These are phyloP conservation scores for Rosa hybrid DNA, from an alignment of 331 rosid species.

Conservation along the genomic window DNA sequence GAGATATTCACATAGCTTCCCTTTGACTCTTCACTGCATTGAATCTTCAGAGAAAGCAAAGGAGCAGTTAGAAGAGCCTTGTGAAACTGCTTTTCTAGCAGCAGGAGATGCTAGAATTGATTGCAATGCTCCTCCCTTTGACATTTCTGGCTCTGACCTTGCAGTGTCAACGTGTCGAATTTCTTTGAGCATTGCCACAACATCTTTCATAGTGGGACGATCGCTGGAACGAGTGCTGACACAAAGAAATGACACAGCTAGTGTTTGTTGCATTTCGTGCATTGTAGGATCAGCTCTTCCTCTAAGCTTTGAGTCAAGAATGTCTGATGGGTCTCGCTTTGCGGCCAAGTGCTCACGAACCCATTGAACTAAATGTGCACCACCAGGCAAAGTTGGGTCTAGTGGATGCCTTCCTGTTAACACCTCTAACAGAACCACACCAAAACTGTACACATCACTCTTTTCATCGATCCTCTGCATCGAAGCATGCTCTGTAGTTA, in stretches of 20 bases:
- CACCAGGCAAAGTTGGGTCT: constrained; percentile 78
- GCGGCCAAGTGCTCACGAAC: constrained; percentile 61
- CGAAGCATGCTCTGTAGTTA: constrained; percentile 60
- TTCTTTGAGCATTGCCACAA: constrained; percentile 77
- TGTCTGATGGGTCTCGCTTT: constrained; percentile 47
- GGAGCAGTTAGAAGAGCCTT: constrained; percentile 70
- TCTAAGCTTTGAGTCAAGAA: constrained; percentile 72
- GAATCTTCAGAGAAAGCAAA: constrained; percentile 79
- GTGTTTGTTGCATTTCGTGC: constrained; percentile 76
- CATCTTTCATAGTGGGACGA: constrained; percentile 89
- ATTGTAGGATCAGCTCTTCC: constrained; percentile 58
- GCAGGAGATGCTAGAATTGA: constrained; percentile 46
- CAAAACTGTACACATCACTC: constrained; percentile 85
- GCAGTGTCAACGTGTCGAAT: constrained; percentile 45
- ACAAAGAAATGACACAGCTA: constrained; percentile 76
- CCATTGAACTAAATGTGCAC: constrained; percentile 75
- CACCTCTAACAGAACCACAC: constrained; percentile 76
- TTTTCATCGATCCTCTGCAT: constrained; percentile 67
- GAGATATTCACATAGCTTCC: constrained; percentile 27
- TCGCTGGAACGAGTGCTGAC: constrained; percentile 47
- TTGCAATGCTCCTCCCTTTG: constrained; percentile 41
- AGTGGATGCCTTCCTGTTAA: constrained; percentile 90
- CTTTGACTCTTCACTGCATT: constrained; percentile 17
- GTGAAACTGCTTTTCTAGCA: constrained; percentile 47
- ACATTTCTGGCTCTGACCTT: constrained; percentile 41